A percentile compares a stretch with the other conserved stretches of the same genome.
Evolutionary conservation across 2,329 filamentous ascomycete species (phyloP).

Genomic region (Xylariaceae sp.): DNA sequence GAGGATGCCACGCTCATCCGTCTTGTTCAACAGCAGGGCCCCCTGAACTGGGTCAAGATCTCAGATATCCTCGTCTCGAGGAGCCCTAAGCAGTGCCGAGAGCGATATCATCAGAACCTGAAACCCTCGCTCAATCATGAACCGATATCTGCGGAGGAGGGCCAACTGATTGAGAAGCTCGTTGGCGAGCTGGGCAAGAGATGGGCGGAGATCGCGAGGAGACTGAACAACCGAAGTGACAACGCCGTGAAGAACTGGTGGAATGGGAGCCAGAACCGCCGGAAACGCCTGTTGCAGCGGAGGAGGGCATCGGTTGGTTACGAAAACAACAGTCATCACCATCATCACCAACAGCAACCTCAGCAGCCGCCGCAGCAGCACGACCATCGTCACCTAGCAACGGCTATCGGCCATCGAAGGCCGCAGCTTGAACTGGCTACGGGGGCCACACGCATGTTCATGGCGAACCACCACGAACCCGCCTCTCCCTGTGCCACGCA

Average conservation of each 20-base stretch:
- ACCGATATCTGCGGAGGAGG: conserved; percentile 67
- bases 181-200: conserved; percentile 75
- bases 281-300: conserved; percentile 48
- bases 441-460: conserved; percentile 7
- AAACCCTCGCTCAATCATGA: conserved; percentile 70
- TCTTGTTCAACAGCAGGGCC: conserved; percentile 65
- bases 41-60: conserved; percentile 88
- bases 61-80: conserved; percentile 68
- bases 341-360: background rate
- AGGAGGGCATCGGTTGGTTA: conserved; percentile 24
- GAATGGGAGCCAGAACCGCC: conserved; percentile 87
- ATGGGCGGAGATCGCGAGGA: conserved; percentile 88
- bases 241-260: conserved; percentile 98
- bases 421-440: conserved; percentile 13
- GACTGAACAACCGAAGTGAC: conserved; percentile 78
- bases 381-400: background rate
- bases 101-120: conserved; percentile 90
- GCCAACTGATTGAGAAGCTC: conserved; percentile 67
- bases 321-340: conserved; percentile 28
- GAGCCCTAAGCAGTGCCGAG: conserved; percentile 90
- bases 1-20: conserved; percentile 69
- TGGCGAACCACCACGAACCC: conserved; percentile 13
- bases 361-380: background rate
- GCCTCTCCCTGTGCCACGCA: conserved; percentile 11
- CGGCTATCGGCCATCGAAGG: conserved; percentile 9